Evolutionary conservation across 139 green algal genomes (phyloP), one percentile per base, ranked within the genome.

Genomic region (Micromonas commoda): DNA sequence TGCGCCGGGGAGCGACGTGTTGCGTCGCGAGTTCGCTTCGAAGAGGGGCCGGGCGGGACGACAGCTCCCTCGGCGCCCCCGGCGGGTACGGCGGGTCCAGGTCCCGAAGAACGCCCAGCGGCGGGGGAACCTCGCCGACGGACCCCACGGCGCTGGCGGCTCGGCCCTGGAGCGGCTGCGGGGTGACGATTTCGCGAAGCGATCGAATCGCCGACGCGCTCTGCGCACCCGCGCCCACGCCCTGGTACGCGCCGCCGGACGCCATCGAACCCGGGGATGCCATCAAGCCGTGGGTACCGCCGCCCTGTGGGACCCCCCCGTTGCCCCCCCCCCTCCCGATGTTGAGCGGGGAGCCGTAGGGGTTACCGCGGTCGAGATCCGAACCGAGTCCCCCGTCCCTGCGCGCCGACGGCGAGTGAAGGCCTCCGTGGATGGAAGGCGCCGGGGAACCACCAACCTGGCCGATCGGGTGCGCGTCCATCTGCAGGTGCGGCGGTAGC

Each of bases 21-120:
- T 96, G 91, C 19, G 83, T 79, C 2, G 73, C 81, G 32, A 96
- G 87, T 80, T 93, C 89, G 66, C 89, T 82, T 19, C 31, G 68
- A 4, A 75, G 33, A 2, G 38, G 61, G 21, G 1, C 29, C 9
- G 38, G 31, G 4, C 19, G 19, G 5, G 31, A 3, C 34, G 20
- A 0, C 19, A 57, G 29, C 32, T 81, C 39, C 52, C 60, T 37
- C 0, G 64, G 71, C 28, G 57, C 71, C 3, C 75, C 76, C 1
- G 73, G 63, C 73, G 81, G 75, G 39, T 16, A 78, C 54, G 61
- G 37, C 21, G 71, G 69, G 2, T 82, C 74, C 3, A 86, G 37
- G 28, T 76, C 77, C 57, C 76, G 64, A 39, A 85, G 73, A 0
- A 85, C 80, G 38, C 84, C 85, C 84, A 20, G 29, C 20, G 68